Base-by-base conservation (phyloP, 139 green algal genomes). In the Tetradesmus obliquus region DNA sequence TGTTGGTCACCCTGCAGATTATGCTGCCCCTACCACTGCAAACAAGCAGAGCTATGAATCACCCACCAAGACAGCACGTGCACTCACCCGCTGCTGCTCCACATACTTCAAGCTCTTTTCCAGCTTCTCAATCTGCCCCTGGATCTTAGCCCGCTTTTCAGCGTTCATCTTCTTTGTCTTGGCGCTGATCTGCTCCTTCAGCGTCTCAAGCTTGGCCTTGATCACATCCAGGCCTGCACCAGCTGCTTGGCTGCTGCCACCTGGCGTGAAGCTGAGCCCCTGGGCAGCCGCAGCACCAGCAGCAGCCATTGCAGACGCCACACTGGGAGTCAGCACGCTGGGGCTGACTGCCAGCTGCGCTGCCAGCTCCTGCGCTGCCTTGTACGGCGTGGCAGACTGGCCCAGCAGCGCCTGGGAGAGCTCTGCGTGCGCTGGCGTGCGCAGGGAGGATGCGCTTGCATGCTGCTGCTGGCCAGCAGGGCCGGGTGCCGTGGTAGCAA, bases 21-120 rank as follows among this genome's bases (percentile, higher is more conserved):
- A 8, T 17, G 60, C 54, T 72, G 2, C 12, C 1, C 3, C 3
- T 51, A 2, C 8, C 12, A 66, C 55, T 72, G 5, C 7, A 51
- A 87, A 51, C 17, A 8, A 0, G 22, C 57, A 54, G n/a, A 24
- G 2, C 17, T 24, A 76, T 76, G n/a, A 10, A 3, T 76, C 66
- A 13, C 66, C 66, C n/a, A 9, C 66, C 17, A 19, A n/a, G 10
- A 24, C 22, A 57, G 83, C 8, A n/a, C 32, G 19, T 1, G 0
- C 60, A 76, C 89, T 83, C 84, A 92, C 89, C 89, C 89, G 82
- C 82, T 92, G 89, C 53, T 86, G 60, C 81, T 89, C 82, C 6
- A 92, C 69, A 24, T 89, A 92, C 9, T 32, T 45, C 8, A 92
- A 20, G n/a, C 54, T 79, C 45, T 66, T 83, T 66, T 92, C 89